Percentiles rank a stretch among this genome's conserved stretches.
Evolutionary conservation across 2,329 filamentous ascomycete genomes (phyloP).

Genomic region (Cladophialophora immunda): DNA sequence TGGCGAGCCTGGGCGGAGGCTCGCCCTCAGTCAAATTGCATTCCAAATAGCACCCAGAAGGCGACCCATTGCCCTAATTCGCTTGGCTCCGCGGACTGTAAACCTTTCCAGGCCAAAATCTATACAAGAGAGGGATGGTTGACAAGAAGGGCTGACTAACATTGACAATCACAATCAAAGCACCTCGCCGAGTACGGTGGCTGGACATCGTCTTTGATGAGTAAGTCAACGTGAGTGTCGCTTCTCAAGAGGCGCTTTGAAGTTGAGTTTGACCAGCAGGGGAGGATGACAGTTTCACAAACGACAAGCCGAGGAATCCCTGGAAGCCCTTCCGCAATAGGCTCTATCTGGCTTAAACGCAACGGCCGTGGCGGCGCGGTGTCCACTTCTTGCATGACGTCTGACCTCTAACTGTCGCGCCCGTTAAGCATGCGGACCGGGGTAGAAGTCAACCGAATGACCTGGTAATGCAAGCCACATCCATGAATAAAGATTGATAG

Average conservation of each 20-base stretch:
- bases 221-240: background rate
- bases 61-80: background rate
- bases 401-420: conserved; percentile 5
- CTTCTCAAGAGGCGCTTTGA: background rate
- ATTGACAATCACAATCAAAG: background rate
- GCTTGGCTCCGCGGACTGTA: background rate
- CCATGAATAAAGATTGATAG: background rate
- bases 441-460: background rate
- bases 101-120: conserved; percentile 1
- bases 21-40: background rate
- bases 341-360: conserved; percentile 6
- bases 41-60: background rate
- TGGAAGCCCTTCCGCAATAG: conserved; percentile 4
- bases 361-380: conserved; percentile 2
- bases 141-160: conserved; percentile 7
- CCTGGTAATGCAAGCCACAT: conserved; percentile 24
- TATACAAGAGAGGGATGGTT: conserved; percentile 9
- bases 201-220: background rate
- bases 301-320: conserved; percentile 2
- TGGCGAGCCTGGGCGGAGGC: background rate
- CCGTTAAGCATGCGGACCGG: background rate
- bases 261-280: background rate
- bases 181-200: background rate
- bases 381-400: conserved; percentile 12
- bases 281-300: conserved; percentile 24